Evolutionary conservation across 2,329 filamentous ascomycete species (phyloP).

Genomic region (Penicillium sp.): DNA sequence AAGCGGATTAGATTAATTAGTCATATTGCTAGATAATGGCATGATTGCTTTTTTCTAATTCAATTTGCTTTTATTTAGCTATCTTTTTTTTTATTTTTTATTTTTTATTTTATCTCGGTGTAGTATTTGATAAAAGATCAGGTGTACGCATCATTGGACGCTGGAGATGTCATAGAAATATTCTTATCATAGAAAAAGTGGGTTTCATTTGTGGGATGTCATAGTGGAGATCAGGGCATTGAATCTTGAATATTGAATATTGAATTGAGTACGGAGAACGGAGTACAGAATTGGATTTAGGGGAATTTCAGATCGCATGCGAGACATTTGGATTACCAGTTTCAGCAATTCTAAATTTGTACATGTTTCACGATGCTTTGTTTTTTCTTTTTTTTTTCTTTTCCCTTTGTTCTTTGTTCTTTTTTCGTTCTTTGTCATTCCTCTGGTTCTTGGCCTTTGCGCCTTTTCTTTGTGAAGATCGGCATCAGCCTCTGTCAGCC

Average conservation of each 20-base stretch:
- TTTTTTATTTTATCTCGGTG: not conserved
- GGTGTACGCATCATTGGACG: not conserved
- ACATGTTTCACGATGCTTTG: not conserved
- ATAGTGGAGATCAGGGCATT: not conserved
- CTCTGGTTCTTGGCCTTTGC: not conserved
- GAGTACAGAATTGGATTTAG: no score
- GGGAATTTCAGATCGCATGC: not conserved
- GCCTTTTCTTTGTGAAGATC: not conserved
- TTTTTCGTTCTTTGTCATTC: not conserved
- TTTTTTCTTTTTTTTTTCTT: not conserved
- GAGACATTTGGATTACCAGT: not conserved
- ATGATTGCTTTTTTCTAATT: not conserved
- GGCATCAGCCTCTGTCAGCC: conserved; percentile 9
- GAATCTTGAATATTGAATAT: not conserved
- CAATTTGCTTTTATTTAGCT: no score
- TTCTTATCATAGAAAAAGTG: not conserved
- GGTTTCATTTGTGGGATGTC: not conserved
- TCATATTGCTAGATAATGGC: not conserved
- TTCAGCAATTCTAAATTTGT: not conserved
- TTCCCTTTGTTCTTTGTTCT: not conserved
- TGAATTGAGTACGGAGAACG: no score
- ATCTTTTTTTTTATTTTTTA: no score
- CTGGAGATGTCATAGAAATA: not conserved
- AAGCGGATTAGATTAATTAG: not conserved
- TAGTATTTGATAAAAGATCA: not conserved